Percentiles rank a stretch among this genome's conserved stretches.
Evolutionary conservation across 305 asterid genomes (phyloP).

Genomic region (Fraxinus dipetala): DNA sequence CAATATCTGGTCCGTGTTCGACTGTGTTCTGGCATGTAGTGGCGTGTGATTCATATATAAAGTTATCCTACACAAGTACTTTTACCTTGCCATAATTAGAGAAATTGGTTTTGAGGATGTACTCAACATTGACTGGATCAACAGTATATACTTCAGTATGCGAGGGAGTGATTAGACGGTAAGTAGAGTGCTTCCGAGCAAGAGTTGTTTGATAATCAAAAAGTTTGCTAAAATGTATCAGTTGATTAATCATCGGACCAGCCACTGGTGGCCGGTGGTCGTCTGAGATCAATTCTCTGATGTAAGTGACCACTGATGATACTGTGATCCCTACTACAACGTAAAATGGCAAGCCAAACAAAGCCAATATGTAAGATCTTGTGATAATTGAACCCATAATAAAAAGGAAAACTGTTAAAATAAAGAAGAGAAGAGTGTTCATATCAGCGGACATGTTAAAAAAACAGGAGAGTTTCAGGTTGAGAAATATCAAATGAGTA

Average conservation of each 20-base stretch:
- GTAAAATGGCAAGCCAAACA: constrained; percentile 28
- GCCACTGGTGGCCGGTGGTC: constrained; percentile 35
- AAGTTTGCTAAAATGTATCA: constrained; percentile 33
- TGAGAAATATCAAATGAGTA: background rate
- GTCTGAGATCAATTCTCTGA: constrained; percentile 25
- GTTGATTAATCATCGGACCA: constrained; percentile 28
- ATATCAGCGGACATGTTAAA: background rate
- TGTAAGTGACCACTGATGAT: constrained; percentile 21
- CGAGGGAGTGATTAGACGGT: constrained; percentile 25
- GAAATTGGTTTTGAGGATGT: constrained; percentile 68
- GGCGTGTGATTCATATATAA: background rate
- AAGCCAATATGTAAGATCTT: constrained; percentile 21
- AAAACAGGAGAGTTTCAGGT: background rate
- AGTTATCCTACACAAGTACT: background rate
- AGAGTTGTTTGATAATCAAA: constrained; percentile 32
- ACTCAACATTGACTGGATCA: constrained; percentile 63
- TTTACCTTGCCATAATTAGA: constrained; percentile 61
- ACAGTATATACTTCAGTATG: constrained; percentile 45
- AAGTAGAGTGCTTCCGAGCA: constrained; percentile 27
- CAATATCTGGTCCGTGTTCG: background rate
- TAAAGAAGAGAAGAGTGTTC: constrained; percentile 16
- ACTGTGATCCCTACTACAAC: constrained; percentile 17
- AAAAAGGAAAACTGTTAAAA: constrained; percentile 21
- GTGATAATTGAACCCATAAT: constrained; percentile 22
- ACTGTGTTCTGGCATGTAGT: background rate